Conservation (phyloP, 1,284 basidiomycete genomes). For the Fomitopsis schrenkii region DNA sequence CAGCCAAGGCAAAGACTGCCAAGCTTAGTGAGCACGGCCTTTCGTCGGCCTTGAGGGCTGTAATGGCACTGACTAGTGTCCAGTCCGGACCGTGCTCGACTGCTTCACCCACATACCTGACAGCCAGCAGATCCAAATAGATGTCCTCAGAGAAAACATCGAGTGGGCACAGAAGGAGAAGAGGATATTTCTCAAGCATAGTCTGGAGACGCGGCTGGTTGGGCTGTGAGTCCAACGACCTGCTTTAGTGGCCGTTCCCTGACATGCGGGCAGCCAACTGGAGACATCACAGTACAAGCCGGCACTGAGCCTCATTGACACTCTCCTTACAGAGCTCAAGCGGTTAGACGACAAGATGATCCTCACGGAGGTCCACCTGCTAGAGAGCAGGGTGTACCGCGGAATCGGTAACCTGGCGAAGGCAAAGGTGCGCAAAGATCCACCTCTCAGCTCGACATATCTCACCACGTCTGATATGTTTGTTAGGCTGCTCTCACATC, state of each 20-base stretch:
- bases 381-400: conserved; percentile 90
- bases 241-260: background rate
- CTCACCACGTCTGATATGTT: background rate
- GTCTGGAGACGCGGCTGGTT: conserved; percentile 87
- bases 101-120: conserved; percentile 80
- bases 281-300: conserved; percentile 77
- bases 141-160: conserved; percentile 87
- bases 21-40: conserved; percentile 76
- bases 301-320: conserved; percentile 81
- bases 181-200: conserved; percentile 94
- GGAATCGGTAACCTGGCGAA: conserved; percentile 91
- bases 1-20: conserved; percentile 97
- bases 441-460: background rate
- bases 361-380: conserved; percentile 92
- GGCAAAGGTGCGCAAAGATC: conserved; percentile 66
- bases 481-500: conserved; percentile 84
- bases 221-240: conserved; percentile 54
- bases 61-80: conserved; percentile 1
- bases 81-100: conserved; percentile 90
- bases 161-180: conserved; percentile 92
- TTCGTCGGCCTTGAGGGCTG: background rate
- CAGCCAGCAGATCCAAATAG: conserved; percentile 79
- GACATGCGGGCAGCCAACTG: conserved; percentile 51
- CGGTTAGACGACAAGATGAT: conserved; percentile 97
- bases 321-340: conserved; percentile 86